Conservation (phyloP, 768 basidiomycete genomes). For the Candolleomyces eurysporus region DNA sequence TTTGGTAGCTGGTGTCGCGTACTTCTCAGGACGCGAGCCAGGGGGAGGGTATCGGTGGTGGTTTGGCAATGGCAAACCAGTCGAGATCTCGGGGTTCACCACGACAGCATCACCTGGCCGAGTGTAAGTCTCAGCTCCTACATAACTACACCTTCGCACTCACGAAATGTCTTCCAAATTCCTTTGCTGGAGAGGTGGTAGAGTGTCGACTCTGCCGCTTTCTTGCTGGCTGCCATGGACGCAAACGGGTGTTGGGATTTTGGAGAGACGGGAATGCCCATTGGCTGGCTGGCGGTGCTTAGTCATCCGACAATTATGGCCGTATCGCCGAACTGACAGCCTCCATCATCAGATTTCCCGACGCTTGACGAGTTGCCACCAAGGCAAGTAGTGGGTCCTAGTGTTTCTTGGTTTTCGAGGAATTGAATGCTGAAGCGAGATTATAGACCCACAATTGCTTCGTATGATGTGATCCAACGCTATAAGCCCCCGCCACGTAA, state of each 20-base stretch:
- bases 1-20: slow-evolving; percentile 85
- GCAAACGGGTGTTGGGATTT: slow-evolving; percentile 16
- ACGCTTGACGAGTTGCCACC: background rate
- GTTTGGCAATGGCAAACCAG: slow-evolving; percentile 75
- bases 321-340: slow-evolving; percentile 1
- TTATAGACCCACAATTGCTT: background rate
- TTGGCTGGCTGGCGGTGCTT: slow-evolving; percentile 3
- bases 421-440: too few relatives aligned
- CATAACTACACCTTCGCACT: slow-evolving; percentile 21
- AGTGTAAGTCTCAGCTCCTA: slow-evolving; percentile 2
- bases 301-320: slow-evolving; percentile 4
- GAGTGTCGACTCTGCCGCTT: slow-evolving; percentile 81
- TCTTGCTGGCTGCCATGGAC: slow-evolving; percentile 65
- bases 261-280: background rate
- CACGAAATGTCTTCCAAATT: slow-evolving; percentile 97
- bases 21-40: slow-evolving; percentile 83
- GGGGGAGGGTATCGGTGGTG: slow-evolving; percentile 83
- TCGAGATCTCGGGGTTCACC: slow-evolving; percentile 89
- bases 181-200: slow-evolving; percentile 89
- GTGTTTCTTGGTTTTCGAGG: too few relatives aligned
- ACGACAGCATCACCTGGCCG: slow-evolving; percentile 74
- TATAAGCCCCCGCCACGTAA: background rate
- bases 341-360: background rate
- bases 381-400: background rate
- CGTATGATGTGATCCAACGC: background rate